Evolutionary conservation across 2,329 filamentous ascomycete genomes (phyloP), one percentile per base, ranked within the genome.

Genomic region (Xylariaceae sp.): DNA sequence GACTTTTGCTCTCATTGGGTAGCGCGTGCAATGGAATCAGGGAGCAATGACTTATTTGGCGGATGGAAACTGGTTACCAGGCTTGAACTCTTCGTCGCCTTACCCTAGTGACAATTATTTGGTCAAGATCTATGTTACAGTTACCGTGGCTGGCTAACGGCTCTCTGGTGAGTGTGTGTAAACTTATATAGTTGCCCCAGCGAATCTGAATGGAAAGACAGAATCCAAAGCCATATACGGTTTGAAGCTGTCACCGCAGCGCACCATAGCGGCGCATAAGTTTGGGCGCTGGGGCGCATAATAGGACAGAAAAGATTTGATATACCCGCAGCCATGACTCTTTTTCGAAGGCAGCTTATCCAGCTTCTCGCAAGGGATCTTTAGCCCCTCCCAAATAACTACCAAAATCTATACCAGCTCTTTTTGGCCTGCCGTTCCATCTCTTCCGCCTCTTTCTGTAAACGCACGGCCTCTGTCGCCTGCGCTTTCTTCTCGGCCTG

Each of bases 331-430:
- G 48, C 57, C 62, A 34, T 53, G 55, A 50, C 5, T 30, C 23
- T 30, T 30, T 30, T 58, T 61, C 60, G 2, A 45, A 45, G 9
- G 4, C 57, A 63, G 50, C 52, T 49, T 39, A 30, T 57, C 45
- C 6, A 11, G 17, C 54, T 55, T 57, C 34, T 13, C 49, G 4
- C 42, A 53, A 56, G 56, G 60, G 54, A 34, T 42, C 9, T 18
- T 47, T 58, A 10, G 15, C 45, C 9, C 53, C 50, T 8, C 55
- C 57, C 64, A 57, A 59, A 48, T 57, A 4, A 57, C 70, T 64
- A 85, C 82, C 82, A 85, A 60, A 84, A 76, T 70, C 76, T 82
- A 70, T 82, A 85, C 82, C 82, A 84, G 23, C 76, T 71, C 68
- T 72, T 78, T 58, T 69, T 68, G 54, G 65, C 65, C 50, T 71